These are phyloP conservation scores for Talaromyces sp. DNA, from an alignment of 2,329 filamentous ascomycete species.

Conservation along the genomic window DNA sequence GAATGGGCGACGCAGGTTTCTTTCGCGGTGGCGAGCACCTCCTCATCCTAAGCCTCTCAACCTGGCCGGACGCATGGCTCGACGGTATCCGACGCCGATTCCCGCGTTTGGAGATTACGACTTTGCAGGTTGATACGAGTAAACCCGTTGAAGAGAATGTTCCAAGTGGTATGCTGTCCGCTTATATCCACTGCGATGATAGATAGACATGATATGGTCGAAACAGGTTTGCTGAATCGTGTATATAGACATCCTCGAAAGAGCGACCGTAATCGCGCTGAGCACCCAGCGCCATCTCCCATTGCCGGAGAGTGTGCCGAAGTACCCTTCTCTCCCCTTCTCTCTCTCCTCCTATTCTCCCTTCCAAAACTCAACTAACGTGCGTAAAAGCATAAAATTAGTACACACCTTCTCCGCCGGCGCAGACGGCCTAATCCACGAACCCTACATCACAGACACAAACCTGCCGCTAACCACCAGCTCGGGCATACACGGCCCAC, in stretches of 20 bases:
- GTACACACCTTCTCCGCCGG: constrained; percentile 59
- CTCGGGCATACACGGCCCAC: constrained; percentile 58
- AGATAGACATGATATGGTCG: too few relatives aligned
- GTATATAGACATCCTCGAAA: constrained; percentile 4
- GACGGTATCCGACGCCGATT: constrained; percentile 12
- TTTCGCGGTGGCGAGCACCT: constrained; percentile 5
- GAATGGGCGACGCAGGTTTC: constrained; percentile 13
- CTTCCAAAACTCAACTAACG: neutral
- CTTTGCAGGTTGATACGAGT: constrained; percentile 1
- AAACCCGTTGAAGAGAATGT: constrained; percentile 13
- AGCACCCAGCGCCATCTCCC: constrained; percentile 8
- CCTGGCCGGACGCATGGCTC: constrained; percentile 14
- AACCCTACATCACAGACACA: constrained; percentile 53
- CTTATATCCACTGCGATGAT: too few relatives aligned
- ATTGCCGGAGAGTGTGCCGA: constrained; percentile 15
- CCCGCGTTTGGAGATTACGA: constrained; percentile 8
- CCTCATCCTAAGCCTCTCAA: constrained; percentile 4
- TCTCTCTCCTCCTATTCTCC: neutral
- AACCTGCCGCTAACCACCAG: constrained; percentile 54
- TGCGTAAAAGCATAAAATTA: constrained; percentile 38
- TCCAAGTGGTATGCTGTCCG: neutral
- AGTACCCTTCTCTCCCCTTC: neutral
- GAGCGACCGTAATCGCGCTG: constrained; percentile 13
- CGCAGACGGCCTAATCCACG: constrained; percentile 51
- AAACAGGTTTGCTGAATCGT: neutral